phyloP scores from a whole-genome alignment of 1,284 basidiomycete species.

The Rhodofomes roseus region DNA sequence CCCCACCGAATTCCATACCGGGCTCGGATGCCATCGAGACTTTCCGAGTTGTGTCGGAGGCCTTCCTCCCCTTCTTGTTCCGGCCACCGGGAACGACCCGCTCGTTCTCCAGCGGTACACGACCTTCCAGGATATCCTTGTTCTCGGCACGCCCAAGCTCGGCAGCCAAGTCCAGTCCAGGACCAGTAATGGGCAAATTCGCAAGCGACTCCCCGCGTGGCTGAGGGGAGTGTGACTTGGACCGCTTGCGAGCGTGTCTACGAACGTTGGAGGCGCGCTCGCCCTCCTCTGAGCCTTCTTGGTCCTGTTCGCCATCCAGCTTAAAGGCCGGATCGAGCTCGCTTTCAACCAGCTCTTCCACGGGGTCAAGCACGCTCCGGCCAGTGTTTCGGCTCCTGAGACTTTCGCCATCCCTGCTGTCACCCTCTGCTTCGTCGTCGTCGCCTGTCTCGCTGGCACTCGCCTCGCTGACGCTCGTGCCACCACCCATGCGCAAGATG shows the following conservation, averaged over 20 bases:
- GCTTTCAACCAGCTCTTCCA: constrained; percentile 34
- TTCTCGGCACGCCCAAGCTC: constrained; percentile 88
- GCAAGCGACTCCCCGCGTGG: constrained; percentile 72
- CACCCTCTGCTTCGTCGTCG: constrained; percentile 34
- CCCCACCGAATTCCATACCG: constrained; percentile 40
- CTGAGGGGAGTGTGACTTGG: constrained; percentile 42
- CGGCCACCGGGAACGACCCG: constrained; percentile 41
- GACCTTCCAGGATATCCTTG: constrained; percentile 64
- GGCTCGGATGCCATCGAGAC: constrained; percentile 31
- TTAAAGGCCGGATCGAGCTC: constrained; percentile 33
- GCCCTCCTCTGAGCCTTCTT: constrained; percentile 23
- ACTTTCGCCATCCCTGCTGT: constrained; percentile 44
- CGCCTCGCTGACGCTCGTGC: constrained; percentile 32
- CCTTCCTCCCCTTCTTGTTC: constrained; percentile 53
- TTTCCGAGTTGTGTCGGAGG: constrained; percentile 34
- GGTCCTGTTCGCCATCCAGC: constrained; percentile 21
- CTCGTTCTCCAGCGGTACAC: constrained; percentile 48
- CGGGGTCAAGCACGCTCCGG: constrained; percentile 45
- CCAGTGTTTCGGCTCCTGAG: constrained; percentile 44
- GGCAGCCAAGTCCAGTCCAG: constrained; percentile 85
- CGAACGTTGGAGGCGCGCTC: constrained; percentile 38
- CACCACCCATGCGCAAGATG: constrained; percentile 60
- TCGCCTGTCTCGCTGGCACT: constrained; percentile 50
- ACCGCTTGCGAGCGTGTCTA: constrained; percentile 49
- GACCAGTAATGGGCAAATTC: constrained; percentile 77